Evolutionary conservation across 2,329 filamentous ascomycete genomes (phyloP).

Genomic region (Leptographium radiaticola): DNA sequence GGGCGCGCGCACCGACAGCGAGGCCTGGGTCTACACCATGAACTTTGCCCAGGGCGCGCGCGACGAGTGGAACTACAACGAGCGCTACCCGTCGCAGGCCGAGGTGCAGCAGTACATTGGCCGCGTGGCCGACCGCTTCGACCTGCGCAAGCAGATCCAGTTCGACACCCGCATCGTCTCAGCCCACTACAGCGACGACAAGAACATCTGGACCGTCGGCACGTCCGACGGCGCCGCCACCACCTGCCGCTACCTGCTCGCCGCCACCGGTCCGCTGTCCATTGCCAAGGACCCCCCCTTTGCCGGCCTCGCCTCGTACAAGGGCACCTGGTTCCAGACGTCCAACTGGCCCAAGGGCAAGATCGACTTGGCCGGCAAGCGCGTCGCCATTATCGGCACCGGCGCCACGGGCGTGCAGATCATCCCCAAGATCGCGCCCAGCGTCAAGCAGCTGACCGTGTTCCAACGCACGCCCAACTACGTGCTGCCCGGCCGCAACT

Average conservation of each 20-base stretch:
- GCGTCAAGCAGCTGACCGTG: constrained; percentile 58
- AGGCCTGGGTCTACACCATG: constrained; percentile 48
- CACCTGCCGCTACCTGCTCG: constrained; percentile 44
- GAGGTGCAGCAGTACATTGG: constrained; percentile 5
- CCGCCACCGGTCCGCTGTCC: constrained; percentile 56
- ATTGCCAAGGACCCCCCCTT: constrained; percentile 44
- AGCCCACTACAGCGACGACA: constrained; percentile 38
- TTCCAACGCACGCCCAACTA: constrained; percentile 67
- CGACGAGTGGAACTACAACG: constrained; percentile 34
- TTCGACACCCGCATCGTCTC: constrained; percentile 34
- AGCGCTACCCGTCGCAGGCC: constrained; percentile 4
- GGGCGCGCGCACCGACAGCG: constrained; percentile 59
- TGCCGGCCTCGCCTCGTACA: constrained; percentile 53
- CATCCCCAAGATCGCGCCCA: constrained; percentile 53
- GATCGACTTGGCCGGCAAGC: constrained; percentile 53
- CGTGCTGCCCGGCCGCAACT: constrained; percentile 31
- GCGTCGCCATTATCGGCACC: constrained; percentile 59
- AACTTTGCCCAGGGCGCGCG: constrained; percentile 39
- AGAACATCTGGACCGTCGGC: constrained; percentile 34
- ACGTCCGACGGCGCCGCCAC: constrained; percentile 11
- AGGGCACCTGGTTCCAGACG: constrained; percentile 37
- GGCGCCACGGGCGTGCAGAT: constrained; percentile 72
- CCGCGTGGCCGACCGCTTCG: constrained; percentile 1
- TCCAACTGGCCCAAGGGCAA: constrained; percentile 40
- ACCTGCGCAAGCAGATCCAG: constrained; percentile 38